These are phyloP conservation scores for Euclidium syriacum DNA, from an alignment of 345 rosid genomes.

Conservation along the genomic window DNA sequence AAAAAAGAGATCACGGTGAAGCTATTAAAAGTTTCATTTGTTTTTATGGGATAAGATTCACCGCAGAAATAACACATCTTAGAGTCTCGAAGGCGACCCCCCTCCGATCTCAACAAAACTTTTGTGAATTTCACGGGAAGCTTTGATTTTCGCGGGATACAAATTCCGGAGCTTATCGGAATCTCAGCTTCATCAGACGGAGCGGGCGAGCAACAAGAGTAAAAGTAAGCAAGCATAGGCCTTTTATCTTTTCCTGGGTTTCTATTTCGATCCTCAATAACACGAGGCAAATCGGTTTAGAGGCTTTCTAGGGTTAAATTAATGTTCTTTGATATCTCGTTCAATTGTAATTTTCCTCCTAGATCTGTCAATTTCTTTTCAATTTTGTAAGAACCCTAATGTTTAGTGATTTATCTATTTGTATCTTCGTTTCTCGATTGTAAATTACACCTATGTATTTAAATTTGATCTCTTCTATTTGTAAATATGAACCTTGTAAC, in stretches of 20 bases:
- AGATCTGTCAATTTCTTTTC: constrained; percentile 25
- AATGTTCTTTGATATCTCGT: background rate
- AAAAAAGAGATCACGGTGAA: background rate
- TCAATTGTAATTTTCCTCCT: constrained; percentile 16
- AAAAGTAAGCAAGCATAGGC: constrained; percentile 33
- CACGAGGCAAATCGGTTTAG: background rate
- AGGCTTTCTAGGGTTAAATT: constrained; percentile 11
- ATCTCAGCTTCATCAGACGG: constrained; percentile 1
- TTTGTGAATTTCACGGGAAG: background rate
- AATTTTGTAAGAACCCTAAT: constrained; percentile 28
- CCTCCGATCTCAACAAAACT: constrained; percentile 19
- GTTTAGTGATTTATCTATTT: background rate
- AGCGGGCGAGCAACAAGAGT: constrained; percentile 4
- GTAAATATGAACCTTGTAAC: constrained; percentile 12
- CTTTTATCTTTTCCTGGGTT: background rate
- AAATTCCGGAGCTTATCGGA: background rate
- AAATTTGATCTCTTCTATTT: constrained; percentile 9
- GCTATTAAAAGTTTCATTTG: background rate
- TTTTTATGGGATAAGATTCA: constrained; percentile 23
- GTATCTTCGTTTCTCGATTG: background rate
- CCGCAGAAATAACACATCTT: background rate
- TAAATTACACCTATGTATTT: constrained; percentile 11
- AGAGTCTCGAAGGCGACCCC: constrained; percentile 16
- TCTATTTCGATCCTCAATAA: constrained; percentile 25
- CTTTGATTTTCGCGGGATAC: background rate